Conservation (phyloP, 75 land plant species). For the Ceratopteris richardii region DNA sequence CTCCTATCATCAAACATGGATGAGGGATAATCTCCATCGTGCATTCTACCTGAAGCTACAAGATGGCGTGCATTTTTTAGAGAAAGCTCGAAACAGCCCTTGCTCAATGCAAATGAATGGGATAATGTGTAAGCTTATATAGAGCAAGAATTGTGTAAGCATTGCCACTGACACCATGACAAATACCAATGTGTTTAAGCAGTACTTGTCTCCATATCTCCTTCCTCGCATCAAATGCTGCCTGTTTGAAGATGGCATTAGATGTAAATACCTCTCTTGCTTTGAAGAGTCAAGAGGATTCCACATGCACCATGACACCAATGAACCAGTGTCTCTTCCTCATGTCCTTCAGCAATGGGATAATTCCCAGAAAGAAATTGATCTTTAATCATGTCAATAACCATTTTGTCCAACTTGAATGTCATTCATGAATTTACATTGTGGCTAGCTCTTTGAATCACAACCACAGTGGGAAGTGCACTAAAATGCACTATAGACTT, state of each 20-base stretch:
- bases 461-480: too few relatives aligned
- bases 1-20: conserved; percentile 86
- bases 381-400: conserved; percentile 73
- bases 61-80: conserved; percentile 41
- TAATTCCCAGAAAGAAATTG: conserved; percentile 77
- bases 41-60: conserved; percentile 65
- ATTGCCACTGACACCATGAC: conserved; percentile 93
- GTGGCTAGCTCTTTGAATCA: too few relatives aligned
- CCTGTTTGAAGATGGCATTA: conserved; percentile 49
- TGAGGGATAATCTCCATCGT: conserved; percentile 76
- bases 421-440: too few relatives aligned
- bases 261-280: conserved; percentile 62
- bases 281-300: conserved; percentile 67
- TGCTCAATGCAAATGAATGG: conserved; percentile 51
- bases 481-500: too few relatives aligned
- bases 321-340: conserved; percentile 67
- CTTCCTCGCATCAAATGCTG: conserved; percentile 79
- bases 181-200: conserved; percentile 69
- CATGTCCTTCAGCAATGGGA: conserved; percentile 64
- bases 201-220: conserved; percentile 85
- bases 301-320: conserved; percentile 99
- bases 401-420: too few relatives aligned
- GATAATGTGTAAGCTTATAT: conserved; percentile 53
- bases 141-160: conserved; percentile 76
- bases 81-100: conserved; percentile 72